Conservation (phyloP, 1,139 yeast species). For the Groenewaldozyma sp. region DNA sequence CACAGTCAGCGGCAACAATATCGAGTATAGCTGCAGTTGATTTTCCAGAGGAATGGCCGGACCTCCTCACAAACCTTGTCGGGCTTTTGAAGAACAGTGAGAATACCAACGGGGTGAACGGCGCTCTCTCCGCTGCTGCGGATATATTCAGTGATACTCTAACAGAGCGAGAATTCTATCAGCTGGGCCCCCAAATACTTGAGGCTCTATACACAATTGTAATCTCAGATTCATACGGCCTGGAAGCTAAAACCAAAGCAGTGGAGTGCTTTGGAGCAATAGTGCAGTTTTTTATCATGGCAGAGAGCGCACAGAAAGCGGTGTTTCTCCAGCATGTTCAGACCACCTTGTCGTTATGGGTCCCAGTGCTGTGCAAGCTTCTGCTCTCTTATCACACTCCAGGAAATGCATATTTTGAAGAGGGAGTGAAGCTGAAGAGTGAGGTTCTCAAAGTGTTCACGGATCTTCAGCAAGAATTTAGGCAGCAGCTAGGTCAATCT, state of each 20-base stretch:
- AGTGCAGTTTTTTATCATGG: not conserved
- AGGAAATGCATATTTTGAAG: not conserved
- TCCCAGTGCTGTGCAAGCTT: not conserved
- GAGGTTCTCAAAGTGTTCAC: not conserved
- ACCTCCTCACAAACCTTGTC: slow-evolving; percentile 35
- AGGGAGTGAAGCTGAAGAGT: not conserved
- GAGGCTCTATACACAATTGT: slow-evolving; percentile 21
- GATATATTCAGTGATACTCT: slow-evolving; percentile 82
- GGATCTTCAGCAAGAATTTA: not conserved
- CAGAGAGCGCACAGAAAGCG: not conserved
- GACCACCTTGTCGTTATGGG: not conserved
- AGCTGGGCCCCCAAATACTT: slow-evolving; percentile 42
- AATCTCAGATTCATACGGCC: slow-evolving; percentile 8
- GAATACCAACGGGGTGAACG: slow-evolving; percentile 36
- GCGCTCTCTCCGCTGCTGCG: slow-evolving; percentile 61
- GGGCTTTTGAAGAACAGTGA: slow-evolving; percentile 16
- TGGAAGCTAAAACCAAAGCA: slow-evolving; percentile 1
- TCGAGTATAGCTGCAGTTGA: slow-evolving; percentile 84
- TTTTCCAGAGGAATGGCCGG: slow-evolving; percentile 95
- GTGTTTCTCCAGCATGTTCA: not conserved
- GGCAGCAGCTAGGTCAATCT: not conserved
- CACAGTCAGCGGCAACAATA: slow-evolving; percentile 62
- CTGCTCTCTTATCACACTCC: not conserved
- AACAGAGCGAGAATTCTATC: slow-evolving; percentile 76
- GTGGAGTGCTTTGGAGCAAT: slow-evolving; percentile 8